These are phyloP conservation scores for Kalaharituber pfeilii DNA, from an alignment of 2,329 filamentous ascomycete genomes.

Conservation along the genomic window DNA sequence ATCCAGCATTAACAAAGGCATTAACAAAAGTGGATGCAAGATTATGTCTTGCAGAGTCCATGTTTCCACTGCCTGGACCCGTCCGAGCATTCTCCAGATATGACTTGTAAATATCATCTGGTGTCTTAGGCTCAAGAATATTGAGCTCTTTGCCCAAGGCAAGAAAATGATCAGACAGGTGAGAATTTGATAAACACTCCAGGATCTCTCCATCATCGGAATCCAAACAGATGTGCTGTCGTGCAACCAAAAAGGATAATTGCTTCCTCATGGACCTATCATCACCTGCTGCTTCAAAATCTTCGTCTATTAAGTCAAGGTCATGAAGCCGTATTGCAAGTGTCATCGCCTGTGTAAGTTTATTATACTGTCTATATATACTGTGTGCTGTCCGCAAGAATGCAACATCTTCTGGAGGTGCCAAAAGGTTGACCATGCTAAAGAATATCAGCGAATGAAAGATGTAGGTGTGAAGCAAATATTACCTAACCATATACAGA, in stretches of 20 bases:
- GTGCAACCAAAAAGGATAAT: slow-evolving; percentile 77
- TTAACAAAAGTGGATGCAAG: slow-evolving; percentile 93
- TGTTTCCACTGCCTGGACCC: slow-evolving; percentile 67
- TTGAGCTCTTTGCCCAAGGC: slow-evolving; percentile 88
- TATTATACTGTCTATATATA: slow-evolving; percentile 86
- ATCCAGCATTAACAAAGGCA: slow-evolving; percentile 89
- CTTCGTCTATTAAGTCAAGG: slow-evolving; percentile 58
- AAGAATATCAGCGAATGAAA: neutral
- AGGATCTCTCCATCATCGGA: slow-evolving; percentile 57
- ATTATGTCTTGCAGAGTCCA: slow-evolving; percentile 91
- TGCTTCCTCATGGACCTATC: slow-evolving; percentile 80
- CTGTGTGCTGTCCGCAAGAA: slow-evolving; percentile 85
- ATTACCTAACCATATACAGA: slow-evolving; percentile 69
- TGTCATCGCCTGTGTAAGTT: slow-evolving; percentile 82
- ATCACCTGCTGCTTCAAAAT: slow-evolving; percentile 55
- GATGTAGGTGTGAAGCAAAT: neutral
- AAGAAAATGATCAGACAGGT: slow-evolving; percentile 83
- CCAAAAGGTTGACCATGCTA: slow-evolving; percentile 90
- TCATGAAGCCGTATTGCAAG: slow-evolving; percentile 90
- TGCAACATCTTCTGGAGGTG: slow-evolving; percentile 90
- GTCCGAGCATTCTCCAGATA: slow-evolving; percentile 91
- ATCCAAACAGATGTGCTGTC: slow-evolving; percentile 75
- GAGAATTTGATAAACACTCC: slow-evolving; percentile 75
- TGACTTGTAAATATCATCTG: slow-evolving; percentile 98
- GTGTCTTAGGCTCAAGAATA: slow-evolving; percentile 87